Evolutionary conservation across 169 alveolate species (phyloP).

Genomic region (Plasmodium chabaudi): DNA sequence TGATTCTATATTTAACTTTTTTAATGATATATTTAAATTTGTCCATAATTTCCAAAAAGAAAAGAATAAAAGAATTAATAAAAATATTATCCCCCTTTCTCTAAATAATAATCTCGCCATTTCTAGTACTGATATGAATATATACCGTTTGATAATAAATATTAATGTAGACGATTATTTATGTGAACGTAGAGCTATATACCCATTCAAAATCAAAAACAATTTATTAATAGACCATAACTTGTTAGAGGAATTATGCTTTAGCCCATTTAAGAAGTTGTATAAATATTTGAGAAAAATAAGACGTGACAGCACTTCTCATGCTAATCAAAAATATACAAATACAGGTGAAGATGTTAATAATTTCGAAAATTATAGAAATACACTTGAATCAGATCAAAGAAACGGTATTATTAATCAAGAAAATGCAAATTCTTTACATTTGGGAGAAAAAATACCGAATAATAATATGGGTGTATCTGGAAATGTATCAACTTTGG

Average conservation of each 20-base stretch:
- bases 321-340: too few species aligned
- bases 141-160: constrained; percentile 53
- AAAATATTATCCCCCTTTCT: constrained; percentile 33
- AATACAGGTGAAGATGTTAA: not conserved
- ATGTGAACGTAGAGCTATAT: constrained; percentile 66
- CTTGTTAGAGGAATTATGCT: constrained; percentile 62
- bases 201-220: constrained; percentile 36
- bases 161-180: constrained; percentile 67
- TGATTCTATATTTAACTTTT: constrained; percentile 73
- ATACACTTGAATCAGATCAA: too few species aligned
- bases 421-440: not conserved
- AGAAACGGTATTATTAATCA: too few species aligned
- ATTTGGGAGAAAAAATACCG: not conserved
- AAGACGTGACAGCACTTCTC: not conserved
- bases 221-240: constrained; percentile 21
- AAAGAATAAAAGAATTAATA: constrained; percentile 45
- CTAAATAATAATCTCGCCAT: constrained; percentile 51
- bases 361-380: not conserved
- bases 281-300: constrained; percentile 57
- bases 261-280: constrained; percentile 70
- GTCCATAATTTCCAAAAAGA: constrained; percentile 75
- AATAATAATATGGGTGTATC: not conserved
- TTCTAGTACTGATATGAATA: constrained; percentile 10
- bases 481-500: not conserved
- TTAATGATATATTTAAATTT: constrained; percentile 74